A percentile compares a stretch with the other conserved stretches of the same genome.
Conservation (phyloP, 257 asterid species). For the Solanum sparsipilum region DNA sequence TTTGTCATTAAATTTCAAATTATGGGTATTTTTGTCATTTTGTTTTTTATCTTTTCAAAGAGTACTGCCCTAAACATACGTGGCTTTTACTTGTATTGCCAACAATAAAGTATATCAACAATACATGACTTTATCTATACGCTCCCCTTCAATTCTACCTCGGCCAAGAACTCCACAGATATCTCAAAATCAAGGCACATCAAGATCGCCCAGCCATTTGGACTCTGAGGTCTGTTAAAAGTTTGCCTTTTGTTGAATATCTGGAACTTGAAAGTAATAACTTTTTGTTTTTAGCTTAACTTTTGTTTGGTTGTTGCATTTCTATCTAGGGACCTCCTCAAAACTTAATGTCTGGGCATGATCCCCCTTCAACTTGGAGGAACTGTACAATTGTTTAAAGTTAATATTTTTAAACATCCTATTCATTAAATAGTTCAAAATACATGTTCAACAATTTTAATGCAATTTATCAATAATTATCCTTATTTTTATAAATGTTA, state of each 20-base stretch:
- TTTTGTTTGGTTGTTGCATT: constrained; percentile 20
- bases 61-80: not conserved
- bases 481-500: too few species aligned
- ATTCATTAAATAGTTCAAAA: too few species aligned
- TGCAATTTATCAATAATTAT: too few species aligned
- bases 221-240: constrained; percentile 35
- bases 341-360: constrained; percentile 15
- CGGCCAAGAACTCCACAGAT: constrained; percentile 48
- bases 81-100: not conserved
- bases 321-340: constrained; percentile 39
- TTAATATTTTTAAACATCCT: too few species aligned
- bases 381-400: not conserved
- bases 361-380: constrained; percentile 28
- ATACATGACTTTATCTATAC: not conserved
- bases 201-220: constrained; percentile 32
- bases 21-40: not conserved
- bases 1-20: not conserved
- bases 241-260: constrained; percentile 7
- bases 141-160: constrained; percentile 53
- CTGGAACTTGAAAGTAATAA: not conserved
- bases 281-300: constrained; percentile 9
- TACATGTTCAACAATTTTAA: too few species aligned
- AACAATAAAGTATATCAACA: not conserved
- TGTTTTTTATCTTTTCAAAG: not conserved
- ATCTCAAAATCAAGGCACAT: constrained; percentile 35